phyloP scores from a whole-genome alignment of 306 rosid species.

The Carpinus viminea region DNA sequence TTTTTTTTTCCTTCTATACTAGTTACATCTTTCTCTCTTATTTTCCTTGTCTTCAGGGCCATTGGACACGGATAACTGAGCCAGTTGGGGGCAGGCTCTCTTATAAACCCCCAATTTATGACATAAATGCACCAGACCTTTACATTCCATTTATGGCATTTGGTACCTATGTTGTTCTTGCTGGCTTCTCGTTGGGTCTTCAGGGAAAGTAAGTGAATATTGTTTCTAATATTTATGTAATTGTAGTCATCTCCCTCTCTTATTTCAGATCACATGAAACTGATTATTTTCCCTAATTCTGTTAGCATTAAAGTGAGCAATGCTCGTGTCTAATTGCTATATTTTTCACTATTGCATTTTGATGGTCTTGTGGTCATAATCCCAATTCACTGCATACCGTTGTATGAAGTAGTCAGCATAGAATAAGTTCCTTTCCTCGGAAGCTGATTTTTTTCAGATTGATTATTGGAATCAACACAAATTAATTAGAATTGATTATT shows the following conservation, averaged over 20 bases:
- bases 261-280: conserved; percentile 7
- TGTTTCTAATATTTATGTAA: no score
- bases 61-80: conserved; percentile 96
- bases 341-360: no score
- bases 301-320: neutral
- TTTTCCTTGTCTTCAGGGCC: conserved; percentile 57
- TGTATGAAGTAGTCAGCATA: neutral
- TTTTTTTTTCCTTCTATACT: no score
- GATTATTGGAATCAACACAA: no score
- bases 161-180: conserved; percentile 49
- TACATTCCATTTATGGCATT: conserved; percentile 97
- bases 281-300: neutral
- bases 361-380: neutral
- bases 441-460: no score
- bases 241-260: conserved; percentile 30
- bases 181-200: no score
- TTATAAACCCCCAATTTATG: conserved; percentile 92
- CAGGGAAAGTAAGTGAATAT: no score
- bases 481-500: no score
- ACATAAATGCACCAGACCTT: conserved; percentile 97
- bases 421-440: neutral
- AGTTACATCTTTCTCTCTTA: no score
- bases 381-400: neutral
- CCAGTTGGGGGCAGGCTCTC: conserved; percentile 97
- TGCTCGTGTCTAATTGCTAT: neutral